Conservation (phyloP, 1,284 basidiomycete genomes). For the Hypsizygus ulmarius region DNA sequence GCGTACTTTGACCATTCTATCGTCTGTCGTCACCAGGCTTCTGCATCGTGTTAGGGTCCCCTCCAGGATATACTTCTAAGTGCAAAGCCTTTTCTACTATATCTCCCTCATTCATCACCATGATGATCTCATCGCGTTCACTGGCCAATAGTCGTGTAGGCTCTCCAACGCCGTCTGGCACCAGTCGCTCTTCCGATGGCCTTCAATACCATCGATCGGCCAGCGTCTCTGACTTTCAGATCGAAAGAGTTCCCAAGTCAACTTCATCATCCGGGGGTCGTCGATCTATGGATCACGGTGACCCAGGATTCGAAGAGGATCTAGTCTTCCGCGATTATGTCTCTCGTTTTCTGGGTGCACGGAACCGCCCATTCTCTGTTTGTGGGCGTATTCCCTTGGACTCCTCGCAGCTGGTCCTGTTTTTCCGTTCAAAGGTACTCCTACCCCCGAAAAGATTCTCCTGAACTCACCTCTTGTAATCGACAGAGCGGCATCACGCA, state of each 20-base stretch:
- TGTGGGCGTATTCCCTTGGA: constrained; percentile 71
- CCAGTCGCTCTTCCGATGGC: constrained; percentile 19
- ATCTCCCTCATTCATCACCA: constrained; percentile 5
- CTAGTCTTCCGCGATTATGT: constrained; percentile 55
- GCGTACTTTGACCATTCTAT: background rate
- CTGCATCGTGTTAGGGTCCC: background rate
- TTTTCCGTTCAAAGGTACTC: constrained; percentile 75
- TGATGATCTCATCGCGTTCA: constrained; percentile 19
- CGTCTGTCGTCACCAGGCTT: background rate
- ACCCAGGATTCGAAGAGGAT: constrained; percentile 46
- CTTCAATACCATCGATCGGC: constrained; percentile 31
- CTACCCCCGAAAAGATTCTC: background rate
- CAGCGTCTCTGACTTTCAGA: constrained; percentile 50
- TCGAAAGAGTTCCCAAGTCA: constrained; percentile 51
- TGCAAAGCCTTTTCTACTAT: constrained; percentile 9
- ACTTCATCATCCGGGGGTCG: constrained; percentile 25
- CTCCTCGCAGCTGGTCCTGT: constrained; percentile 62
- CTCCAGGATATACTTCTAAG: constrained; percentile 7
- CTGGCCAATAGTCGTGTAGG: constrained; percentile 25
- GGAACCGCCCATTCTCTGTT: constrained; percentile 61
- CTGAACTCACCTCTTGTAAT: background rate
- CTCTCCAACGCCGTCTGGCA: constrained; percentile 23
- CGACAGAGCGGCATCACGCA: constrained; percentile 72
- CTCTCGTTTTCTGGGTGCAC: constrained; percentile 53
- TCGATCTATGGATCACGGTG: constrained; percentile 25